Base-by-base conservation (phyloP, 2,329 filamentous ascomycete genomes). In the Domatiomyces globalis region DNA sequence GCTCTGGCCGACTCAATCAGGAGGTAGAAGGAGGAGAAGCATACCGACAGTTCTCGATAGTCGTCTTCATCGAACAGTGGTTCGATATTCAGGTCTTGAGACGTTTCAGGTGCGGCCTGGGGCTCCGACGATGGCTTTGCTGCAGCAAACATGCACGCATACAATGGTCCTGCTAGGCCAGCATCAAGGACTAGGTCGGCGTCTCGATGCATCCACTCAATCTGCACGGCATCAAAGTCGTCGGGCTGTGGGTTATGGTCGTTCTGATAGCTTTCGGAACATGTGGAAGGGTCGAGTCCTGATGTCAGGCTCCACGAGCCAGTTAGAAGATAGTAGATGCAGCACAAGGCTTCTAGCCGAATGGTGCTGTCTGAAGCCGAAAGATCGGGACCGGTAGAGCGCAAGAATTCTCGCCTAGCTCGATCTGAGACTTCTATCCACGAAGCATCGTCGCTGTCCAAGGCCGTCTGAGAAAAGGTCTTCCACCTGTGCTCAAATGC, bases 401-500 rank as follows among this genome's bases (percentile, higher is more conserved):
- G 57, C 39, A 73, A 54, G 56, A 74, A 75, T 1, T 61, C 62
- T 49, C 63, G 67, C 25, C 67, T 67, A 46, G 64, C 71, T 53
- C 79, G 75, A 22, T 77, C 68, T 19, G 77, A 74, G 4, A 78
- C 79, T 43, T 81, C 77, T 49, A 81, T 73, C 87, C 88, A 95
- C 36, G 79, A 71, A 43, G 70, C 64, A 29, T 72, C 68, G 44
- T 71, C 67, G 15, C 71, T 64, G 48, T 71, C 65, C 36, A 69
- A 52, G 51, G 63, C 46, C 4, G 61, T 63, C 53, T 65, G 66
- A 60, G 63, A 69, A 54, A 78, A 75, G 19, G 75, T 72, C 60
- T 76, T 69, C 86, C 86, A 95, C 63, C 83, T 78, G 64, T 80
- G 78, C 57, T 88, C 79, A 63, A 94, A 96, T 1, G 83, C 81